These are phyloP conservation scores for Miamiensis avidus DNA, from an alignment of 169 alveolate genomes.

Conservation along the genomic window DNA sequence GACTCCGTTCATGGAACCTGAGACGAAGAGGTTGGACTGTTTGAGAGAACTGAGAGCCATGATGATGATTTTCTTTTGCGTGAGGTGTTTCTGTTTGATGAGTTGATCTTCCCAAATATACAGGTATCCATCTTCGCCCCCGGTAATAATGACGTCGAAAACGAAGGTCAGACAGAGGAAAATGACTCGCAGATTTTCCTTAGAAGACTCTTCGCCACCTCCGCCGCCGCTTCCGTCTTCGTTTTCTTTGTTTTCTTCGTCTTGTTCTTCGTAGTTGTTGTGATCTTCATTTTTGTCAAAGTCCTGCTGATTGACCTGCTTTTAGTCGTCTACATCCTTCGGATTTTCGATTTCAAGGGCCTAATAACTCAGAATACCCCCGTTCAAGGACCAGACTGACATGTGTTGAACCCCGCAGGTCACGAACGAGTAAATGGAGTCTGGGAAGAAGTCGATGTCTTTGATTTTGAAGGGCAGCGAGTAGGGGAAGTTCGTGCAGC, in stretches of 20 bases:
- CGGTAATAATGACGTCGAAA: slow-evolving; percentile 66
- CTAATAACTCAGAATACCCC: slow-evolving; percentile 45
- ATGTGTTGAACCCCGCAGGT: slow-evolving; percentile 83
- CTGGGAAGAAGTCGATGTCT: slow-evolving; percentile 79
- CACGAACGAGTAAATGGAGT: slow-evolving; percentile 68
- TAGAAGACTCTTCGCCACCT: slow-evolving; percentile 52
- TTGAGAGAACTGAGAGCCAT: slow-evolving; percentile 59
- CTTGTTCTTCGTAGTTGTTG: slow-evolving; percentile 34
- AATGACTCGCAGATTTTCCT: slow-evolving; percentile 63
- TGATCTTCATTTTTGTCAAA: slow-evolving; percentile 22
- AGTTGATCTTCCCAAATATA: slow-evolving; percentile 77
- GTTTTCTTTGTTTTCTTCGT: slow-evolving; percentile 51
- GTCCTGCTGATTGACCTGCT: slow-evolving; percentile 49
- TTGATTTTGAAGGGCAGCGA: slow-evolving; percentile 82
- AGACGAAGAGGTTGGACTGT: slow-evolving; percentile 61
- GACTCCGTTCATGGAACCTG: slow-evolving; percentile 84
- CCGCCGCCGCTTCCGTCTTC: slow-evolving; percentile 39
- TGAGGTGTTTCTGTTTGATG: slow-evolving; percentile 68
- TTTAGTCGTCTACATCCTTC: slow-evolving; percentile 44
- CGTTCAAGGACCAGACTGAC: slow-evolving; percentile 77
- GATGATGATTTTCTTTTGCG: slow-evolving; percentile 72
- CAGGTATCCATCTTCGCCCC: slow-evolving; percentile 81
- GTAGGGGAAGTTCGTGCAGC: slow-evolving; percentile 66
- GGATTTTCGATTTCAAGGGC: slow-evolving; percentile 50
- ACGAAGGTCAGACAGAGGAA: slow-evolving; percentile 71